phyloP scores from a whole-genome alignment of 2,329 filamentous ascomycete genomes.

The Orbilia quercus region DNA sequence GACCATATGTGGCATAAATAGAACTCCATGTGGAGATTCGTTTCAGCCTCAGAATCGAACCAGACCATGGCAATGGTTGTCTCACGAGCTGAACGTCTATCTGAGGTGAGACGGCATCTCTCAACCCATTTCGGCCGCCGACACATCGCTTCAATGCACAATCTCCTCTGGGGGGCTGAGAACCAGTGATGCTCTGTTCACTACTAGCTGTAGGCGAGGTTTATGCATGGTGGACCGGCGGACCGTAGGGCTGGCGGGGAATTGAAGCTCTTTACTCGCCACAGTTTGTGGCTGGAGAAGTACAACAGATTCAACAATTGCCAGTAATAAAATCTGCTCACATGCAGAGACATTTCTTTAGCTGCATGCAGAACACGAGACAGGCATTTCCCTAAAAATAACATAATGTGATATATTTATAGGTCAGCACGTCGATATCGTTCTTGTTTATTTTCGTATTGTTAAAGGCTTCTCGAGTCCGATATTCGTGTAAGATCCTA shows the following conservation, averaged over 20 bases:
- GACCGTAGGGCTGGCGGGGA: neutral
- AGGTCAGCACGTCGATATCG: too few relatives aligned
- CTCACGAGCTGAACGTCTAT: neutral
- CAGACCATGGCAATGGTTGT: too few relatives aligned
- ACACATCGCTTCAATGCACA: neutral
- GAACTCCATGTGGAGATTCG: neutral
- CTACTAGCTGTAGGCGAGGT: neutral
- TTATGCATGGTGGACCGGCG: neutral
- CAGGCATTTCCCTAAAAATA: too few relatives aligned
- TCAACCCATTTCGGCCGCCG: neutral
- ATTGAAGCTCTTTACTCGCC: neutral
- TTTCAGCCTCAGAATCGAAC: neutral
- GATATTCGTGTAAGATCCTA: too few relatives aligned
- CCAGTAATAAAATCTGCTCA: too few relatives aligned
- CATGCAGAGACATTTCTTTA: too few relatives aligned
- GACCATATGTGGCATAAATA: neutral
- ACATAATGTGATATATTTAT: too few relatives aligned
- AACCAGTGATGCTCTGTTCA: neutral
- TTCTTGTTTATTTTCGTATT: too few relatives aligned
- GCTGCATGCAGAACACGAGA: too few relatives aligned
- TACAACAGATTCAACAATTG: neutral
- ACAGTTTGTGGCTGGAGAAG: neutral
- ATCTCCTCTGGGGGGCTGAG: neutral
- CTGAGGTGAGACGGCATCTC: slow-evolving; percentile 1
- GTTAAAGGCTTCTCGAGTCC: too few relatives aligned